phyloP scores from a whole-genome alignment of 2,329 filamentous ascomycete genomes.

The Talaromyces islandicus region DNA sequence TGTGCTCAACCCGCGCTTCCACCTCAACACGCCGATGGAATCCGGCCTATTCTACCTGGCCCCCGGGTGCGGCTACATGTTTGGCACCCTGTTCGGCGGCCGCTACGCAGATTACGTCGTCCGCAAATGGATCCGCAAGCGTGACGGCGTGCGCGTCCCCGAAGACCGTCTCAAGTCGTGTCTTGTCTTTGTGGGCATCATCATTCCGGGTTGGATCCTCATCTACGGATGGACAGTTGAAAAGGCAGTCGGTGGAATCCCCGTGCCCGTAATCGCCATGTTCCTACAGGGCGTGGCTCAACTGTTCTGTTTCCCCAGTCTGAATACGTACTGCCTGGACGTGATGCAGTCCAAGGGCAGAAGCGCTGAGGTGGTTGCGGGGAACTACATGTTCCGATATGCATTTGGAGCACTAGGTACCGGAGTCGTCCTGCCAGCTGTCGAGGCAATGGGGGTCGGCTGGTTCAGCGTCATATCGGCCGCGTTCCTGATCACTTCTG shows the following conservation, averaged over 20 bases:
- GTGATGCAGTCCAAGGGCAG: slow-evolving; percentile 61
- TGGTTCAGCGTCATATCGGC: slow-evolving; percentile 72
- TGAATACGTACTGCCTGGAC: slow-evolving; percentile 78
- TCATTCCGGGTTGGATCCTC: slow-evolving; percentile 59
- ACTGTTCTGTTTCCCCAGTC: slow-evolving; percentile 66
- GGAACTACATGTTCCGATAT: slow-evolving; percentile 75
- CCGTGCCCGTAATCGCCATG: slow-evolving; percentile 62
- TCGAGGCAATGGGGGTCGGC: slow-evolving; percentile 69
- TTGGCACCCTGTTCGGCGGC: slow-evolving; percentile 66
- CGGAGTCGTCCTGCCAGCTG: slow-evolving; percentile 66
- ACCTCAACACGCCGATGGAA: slow-evolving; percentile 60
- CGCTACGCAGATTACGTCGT: slow-evolving; percentile 64
- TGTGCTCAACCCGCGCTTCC: slow-evolving; percentile 67
- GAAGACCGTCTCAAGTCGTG: slow-evolving; percentile 62
- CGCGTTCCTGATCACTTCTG: slow-evolving; percentile 46
- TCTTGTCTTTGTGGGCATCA: slow-evolving; percentile 50
- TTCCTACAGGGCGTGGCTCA: slow-evolving; percentile 70
- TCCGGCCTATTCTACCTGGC: slow-evolving; percentile 69
- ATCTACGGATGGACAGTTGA: slow-evolving; percentile 63
- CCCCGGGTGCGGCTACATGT: slow-evolving; percentile 63
- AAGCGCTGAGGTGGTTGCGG: slow-evolving; percentile 68
- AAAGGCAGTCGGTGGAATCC: slow-evolving; percentile 49
- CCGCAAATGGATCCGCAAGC: slow-evolving; percentile 57
- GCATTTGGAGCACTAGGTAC: slow-evolving; percentile 66
- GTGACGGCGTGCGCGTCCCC: slow-evolving; percentile 53